These are phyloP conservation scores for Suhomyces ambrosiae DNA, from an alignment of 1,139 yeast genomes.

Conservation along the genomic window DNA sequence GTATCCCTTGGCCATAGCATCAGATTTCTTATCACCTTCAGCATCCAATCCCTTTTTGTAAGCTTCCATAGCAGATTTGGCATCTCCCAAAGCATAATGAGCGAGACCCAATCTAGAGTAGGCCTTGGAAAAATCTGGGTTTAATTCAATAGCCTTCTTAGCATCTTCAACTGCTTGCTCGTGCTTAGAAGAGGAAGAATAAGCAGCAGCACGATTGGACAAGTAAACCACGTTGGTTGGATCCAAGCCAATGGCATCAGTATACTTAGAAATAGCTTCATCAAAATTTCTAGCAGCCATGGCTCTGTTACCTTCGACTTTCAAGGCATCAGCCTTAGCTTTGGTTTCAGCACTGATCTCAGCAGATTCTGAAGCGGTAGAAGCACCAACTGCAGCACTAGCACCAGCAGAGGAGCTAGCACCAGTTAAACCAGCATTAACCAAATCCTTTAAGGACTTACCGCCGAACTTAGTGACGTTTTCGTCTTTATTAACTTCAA, in stretches of 20 bases:
- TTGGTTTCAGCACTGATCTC: conserved; percentile 58
- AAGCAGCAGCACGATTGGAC: conserved; percentile 97
- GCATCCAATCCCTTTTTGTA: conserved; percentile 83
- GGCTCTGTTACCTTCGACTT: conserved; percentile 85
- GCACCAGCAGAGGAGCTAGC: conserved; percentile 21
- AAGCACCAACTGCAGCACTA: conserved; percentile 25
- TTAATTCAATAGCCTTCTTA: conserved; percentile 70
- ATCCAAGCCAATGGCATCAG: conserved; percentile 78
- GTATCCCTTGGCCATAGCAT: conserved; percentile 89
- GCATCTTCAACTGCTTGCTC: conserved; percentile 85
- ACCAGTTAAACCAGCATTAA: conserved; percentile 26
- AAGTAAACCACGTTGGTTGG: conserved; percentile 69
- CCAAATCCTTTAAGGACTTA: conserved; percentile 49
- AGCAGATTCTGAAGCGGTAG: conserved; percentile 25
- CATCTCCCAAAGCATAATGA: conserved; percentile 84
- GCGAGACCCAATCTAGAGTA: conserved; percentile 96
- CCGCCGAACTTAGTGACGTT: conserved; percentile 49
- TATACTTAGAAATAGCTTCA: conserved; percentile 73
- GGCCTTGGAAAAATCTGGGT: conserved; percentile 85
- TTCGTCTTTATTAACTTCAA: conserved; percentile 60
- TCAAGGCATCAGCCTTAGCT: conserved; percentile 79
- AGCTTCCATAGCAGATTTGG: conserved; percentile 87
- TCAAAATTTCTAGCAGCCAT: conserved; percentile 79
- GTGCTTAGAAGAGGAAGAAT: conserved; percentile 75
- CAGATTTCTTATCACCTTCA: conserved; percentile 84